These are phyloP conservation scores for Fusarium torulosum DNA, from an alignment of 2,329 filamentous ascomycete genomes.

Conservation along the genomic window DNA sequence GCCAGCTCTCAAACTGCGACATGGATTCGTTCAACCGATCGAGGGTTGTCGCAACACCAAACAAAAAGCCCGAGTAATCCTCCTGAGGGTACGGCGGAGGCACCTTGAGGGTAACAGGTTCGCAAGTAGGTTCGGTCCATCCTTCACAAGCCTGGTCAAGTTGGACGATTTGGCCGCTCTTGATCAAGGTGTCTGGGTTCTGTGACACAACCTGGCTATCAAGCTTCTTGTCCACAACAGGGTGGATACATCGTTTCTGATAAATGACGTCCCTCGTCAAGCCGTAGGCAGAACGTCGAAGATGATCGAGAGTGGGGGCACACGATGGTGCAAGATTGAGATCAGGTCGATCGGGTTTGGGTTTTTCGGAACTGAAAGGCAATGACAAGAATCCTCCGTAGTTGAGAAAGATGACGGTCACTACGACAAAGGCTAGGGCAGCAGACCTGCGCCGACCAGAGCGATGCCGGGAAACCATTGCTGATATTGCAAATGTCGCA, in stretches of 20 bases:
- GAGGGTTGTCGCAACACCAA: conserved; percentile 68
- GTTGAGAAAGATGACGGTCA: conserved; percentile 27
- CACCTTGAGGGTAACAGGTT: conserved; percentile 62
- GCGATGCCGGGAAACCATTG: conserved; percentile 35
- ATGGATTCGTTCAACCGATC: conserved; percentile 64
- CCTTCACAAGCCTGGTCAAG: conserved; percentile 47
- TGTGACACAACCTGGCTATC: conserved; percentile 56
- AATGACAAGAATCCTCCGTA: conserved; percentile 32
- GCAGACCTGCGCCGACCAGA: conserved; percentile 36
- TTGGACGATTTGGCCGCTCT: conserved; percentile 49
- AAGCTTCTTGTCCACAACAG: conserved; percentile 50
- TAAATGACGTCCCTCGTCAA: conserved; percentile 60
- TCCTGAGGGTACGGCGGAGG: conserved; percentile 58
- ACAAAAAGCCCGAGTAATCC: conserved; percentile 65
- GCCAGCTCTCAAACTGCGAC: conserved; percentile 67
- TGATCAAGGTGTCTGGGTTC: conserved; percentile 55
- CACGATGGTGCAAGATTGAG: conserved; percentile 44
- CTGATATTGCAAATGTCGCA: conserved; percentile 15
- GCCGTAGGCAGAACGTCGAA: conserved; percentile 48
- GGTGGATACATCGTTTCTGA: conserved; percentile 59
- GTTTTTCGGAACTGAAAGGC: conserved; percentile 39
- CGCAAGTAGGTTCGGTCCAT: conserved; percentile 48
- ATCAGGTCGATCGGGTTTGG: conserved; percentile 39
- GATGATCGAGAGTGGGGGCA: conserved; percentile 47
- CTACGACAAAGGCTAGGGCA: conserved; percentile 17